These are phyloP conservation scores for Hypomontagnella monticulosa DNA, from an alignment of 495 filamentous ascomycete genomes.

Conservation along the genomic window DNA sequence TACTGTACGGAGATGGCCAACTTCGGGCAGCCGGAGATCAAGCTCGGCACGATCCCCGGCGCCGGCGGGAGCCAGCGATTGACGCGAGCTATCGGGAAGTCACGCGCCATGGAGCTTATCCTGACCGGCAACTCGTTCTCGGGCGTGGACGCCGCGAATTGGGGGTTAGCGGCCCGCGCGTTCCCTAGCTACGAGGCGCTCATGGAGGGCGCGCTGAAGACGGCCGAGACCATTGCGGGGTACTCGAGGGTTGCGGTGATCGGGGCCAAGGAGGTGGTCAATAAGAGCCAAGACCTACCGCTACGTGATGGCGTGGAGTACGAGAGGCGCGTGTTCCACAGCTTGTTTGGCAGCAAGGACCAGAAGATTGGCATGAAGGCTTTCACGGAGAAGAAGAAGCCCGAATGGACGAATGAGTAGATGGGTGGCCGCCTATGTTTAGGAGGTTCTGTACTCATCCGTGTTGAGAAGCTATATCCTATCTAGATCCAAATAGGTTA, in stretches of 20 bases:
- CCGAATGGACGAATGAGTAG: conserved; percentile 88
- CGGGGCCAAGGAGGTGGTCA: conserved; percentile 97
- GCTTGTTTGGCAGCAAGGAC: conserved; percentile 89
- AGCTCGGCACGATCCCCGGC: conserved; percentile 89
- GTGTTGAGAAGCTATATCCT: neutral
- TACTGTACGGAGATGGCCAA: conserved; percentile 85
- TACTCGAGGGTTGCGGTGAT: conserved; percentile 81
- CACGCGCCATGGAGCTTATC: conserved; percentile 91
- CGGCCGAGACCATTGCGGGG: conserved; percentile 87
- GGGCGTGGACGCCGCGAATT: conserved; percentile 82
- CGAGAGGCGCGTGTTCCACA: conserved; percentile 92
- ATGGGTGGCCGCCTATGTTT: too few relatives aligned
- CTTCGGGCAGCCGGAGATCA: conserved; percentile 97
- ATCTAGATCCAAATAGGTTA: too few relatives aligned
- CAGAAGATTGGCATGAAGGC: conserved; percentile 98
- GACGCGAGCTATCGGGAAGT: conserved; percentile 87
- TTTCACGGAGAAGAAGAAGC: conserved; percentile 93
- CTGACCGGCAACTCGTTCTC: conserved; percentile 85
- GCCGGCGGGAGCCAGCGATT: conserved; percentile 93
- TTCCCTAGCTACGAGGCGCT: conserved; percentile 86
- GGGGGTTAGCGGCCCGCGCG: conserved; percentile 86
- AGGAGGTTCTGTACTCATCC: too few relatives aligned
- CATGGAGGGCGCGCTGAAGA: conserved; percentile 78
- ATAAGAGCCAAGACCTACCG: conserved; percentile 90
- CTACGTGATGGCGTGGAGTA: conserved; percentile 92